Evolutionary conservation across 768 basidiomycete species (phyloP).

Genomic region (Tylopilus felleus): DNA sequence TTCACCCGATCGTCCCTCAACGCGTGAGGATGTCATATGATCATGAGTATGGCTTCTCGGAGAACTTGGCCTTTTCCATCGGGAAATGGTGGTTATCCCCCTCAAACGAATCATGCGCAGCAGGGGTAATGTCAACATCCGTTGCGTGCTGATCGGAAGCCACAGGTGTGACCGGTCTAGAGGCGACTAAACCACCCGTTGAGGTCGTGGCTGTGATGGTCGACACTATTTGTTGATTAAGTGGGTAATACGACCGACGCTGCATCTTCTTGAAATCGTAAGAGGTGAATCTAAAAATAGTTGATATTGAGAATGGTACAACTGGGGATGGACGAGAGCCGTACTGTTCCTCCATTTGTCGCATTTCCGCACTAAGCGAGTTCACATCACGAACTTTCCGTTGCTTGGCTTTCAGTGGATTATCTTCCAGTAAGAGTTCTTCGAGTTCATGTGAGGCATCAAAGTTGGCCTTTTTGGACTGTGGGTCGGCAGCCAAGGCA

Average conservation of each 20-base stretch:
- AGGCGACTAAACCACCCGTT: constrained; percentile 64
- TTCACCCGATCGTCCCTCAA: neutral
- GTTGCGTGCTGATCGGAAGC: constrained; percentile 43
- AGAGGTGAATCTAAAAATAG: constrained; percentile 65
- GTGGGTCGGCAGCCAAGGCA: constrained; percentile 6
- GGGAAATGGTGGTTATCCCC: constrained; percentile 36
- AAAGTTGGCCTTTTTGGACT: constrained; percentile 99
- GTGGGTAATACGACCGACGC: constrained; percentile 87
- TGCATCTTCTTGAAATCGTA: constrained; percentile 94
- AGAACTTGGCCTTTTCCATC: constrained; percentile 37
- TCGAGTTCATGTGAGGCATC: constrained; percentile 98
- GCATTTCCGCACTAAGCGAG: constrained; percentile 85
- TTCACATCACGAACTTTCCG: constrained; percentile 85
- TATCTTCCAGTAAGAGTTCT: constrained; percentile 92
- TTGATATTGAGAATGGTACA: neutral
- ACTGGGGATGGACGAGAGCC: constrained; percentile 18
- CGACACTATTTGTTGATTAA: constrained; percentile 61
- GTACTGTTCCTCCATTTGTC: constrained; percentile 98
- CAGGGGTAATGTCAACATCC: constrained; percentile 39
- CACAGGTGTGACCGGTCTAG: constrained; percentile 71
- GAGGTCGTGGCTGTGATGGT: constrained; percentile 74
- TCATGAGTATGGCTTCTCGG: constrained; percentile 54
- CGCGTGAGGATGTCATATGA: neutral
- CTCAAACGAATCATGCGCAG: constrained; percentile 42
- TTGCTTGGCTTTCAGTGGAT: constrained; percentile 91